Evolutionary conservation across 2,329 filamentous ascomycete genomes (phyloP).

Genomic region (Apiospora koreana): DNA sequence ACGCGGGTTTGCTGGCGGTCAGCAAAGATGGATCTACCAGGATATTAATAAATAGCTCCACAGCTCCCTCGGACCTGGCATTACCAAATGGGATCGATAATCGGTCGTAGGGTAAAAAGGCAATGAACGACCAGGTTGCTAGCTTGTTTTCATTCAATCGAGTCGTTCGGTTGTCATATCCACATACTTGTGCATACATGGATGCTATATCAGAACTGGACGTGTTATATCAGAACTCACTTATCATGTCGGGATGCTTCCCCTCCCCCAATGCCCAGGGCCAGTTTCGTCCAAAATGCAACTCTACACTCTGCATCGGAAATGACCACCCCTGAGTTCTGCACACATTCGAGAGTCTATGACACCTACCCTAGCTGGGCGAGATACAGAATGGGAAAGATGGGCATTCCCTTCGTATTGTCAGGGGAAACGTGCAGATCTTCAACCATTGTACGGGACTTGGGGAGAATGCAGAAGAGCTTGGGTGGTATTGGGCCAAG

Average conservation of each 20-base stretch:
- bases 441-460: background rate
- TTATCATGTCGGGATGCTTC: background rate
- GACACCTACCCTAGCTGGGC: too few relatives aligned
- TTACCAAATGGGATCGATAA: background rate
- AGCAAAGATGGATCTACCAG: background rate
- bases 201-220: too few relatives aligned
- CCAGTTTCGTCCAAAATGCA: background rate
- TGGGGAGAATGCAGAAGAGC: background rate
- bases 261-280: background rate
- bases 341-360: background rate
- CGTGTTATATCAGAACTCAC: background rate
- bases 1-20: background rate
- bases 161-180: background rate
- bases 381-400: background rate
- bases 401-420: background rate
- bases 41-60: background rate
- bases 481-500: background rate
- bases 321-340: background rate
- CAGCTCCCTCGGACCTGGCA: background rate
- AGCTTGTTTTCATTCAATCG: background rate
- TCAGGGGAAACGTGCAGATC: background rate
- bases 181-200: too few relatives aligned
- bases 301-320: background rate
- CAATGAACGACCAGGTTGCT: background rate
- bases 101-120: background rate